Conservation (phyloP, 2,329 filamentous ascomycete species). For the Xylariaceae sp. region DNA sequence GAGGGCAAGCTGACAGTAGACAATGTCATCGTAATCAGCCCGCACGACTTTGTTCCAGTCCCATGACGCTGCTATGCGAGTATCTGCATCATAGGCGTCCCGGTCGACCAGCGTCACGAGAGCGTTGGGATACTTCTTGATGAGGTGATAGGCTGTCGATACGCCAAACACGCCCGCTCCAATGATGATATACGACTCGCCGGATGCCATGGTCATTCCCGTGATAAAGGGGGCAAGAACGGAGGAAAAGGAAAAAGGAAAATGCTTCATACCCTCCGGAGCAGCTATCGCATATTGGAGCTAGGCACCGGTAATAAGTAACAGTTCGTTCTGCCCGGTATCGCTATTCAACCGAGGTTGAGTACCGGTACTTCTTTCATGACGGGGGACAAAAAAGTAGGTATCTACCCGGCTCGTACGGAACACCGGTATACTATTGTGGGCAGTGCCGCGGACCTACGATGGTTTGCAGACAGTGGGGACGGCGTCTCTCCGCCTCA, state of each 20-base stretch:
- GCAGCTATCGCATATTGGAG: neutral
- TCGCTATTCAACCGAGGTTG: neutral
- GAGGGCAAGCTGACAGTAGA: slow-evolving; percentile 61
- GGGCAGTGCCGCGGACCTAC: too few relatives aligned
- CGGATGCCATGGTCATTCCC: slow-evolving; percentile 6
- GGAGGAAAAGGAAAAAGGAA: neutral
- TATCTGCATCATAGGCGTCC: slow-evolving; percentile 46
- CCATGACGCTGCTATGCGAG: slow-evolving; percentile 57
- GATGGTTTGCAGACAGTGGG: neutral
- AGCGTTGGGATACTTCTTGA: slow-evolving; percentile 46
- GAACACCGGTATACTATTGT: too few relatives aligned
- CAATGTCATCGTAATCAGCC: slow-evolving; percentile 62
- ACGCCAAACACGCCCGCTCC: slow-evolving; percentile 64
- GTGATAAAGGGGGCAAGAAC: neutral
- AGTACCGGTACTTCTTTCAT: too few relatives aligned
- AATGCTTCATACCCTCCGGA: neutral
- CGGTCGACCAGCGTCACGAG: slow-evolving; percentile 57
- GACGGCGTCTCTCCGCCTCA: neutral
- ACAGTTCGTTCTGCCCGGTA: neutral
- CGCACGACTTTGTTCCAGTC: slow-evolving; percentile 72
- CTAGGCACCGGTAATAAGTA: neutral
- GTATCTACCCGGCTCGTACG: too few relatives aligned
- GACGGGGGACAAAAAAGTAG: too few relatives aligned
- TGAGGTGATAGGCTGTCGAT: slow-evolving; percentile 63
- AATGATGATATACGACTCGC: slow-evolving; percentile 52